Base-by-base conservation (phyloP, 768 basidiomycete genomes). In the Polyporus arcularius region DNA sequence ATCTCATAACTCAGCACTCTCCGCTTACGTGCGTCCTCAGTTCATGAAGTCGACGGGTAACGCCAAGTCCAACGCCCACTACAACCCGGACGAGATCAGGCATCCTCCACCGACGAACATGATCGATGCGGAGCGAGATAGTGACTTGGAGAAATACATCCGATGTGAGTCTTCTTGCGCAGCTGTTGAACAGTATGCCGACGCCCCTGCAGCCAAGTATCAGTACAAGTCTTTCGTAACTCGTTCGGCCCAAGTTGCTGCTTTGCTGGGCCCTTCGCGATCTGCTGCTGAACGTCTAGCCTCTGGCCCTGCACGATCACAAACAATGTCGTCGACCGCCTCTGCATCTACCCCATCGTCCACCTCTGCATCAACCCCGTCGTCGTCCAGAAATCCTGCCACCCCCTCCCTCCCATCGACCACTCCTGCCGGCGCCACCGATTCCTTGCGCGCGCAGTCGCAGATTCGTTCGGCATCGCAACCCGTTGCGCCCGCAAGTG, bases 141-240 rank as follows among this genome's bases (percentile, higher is more conserved):
- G 90, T 49, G 95, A 98, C 61, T 82, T 98, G 46, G 96, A 98
- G 73, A 87, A 85, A 69, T 97, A 86, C 76, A 95, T 98, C 62
- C 85, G 96, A 60, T 80, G 91, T 90, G 77, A 74, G 83, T 79
- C 73, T 12, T 11, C 18, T 2, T 31, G 4, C 58, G 56, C 39
- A 30, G 18, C 28, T 41, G 10, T 30, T 16, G 38, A 55, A 15
- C 53, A 55, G 21, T 58, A 48, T 49, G 31, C 51, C 49, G 26
- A 45, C 31, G 35, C 2, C 26, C 7, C 57, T 58, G n/a, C 65
- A 92, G 91, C 84, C 7, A 93, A 93, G 72, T 93, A 93, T 62
- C 85, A 95, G 68, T 88, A 85, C 71, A 89, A 84, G 71, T 80
- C 82, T 26, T 94, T 88, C 73, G 68, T 88, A 35, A 75, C 82